Percentiles rank a stretch among this genome's conserved stretches.
Conservation (phyloP, 2,329 filamentous ascomycete species). For the Rugonectria rugulosa region DNA sequence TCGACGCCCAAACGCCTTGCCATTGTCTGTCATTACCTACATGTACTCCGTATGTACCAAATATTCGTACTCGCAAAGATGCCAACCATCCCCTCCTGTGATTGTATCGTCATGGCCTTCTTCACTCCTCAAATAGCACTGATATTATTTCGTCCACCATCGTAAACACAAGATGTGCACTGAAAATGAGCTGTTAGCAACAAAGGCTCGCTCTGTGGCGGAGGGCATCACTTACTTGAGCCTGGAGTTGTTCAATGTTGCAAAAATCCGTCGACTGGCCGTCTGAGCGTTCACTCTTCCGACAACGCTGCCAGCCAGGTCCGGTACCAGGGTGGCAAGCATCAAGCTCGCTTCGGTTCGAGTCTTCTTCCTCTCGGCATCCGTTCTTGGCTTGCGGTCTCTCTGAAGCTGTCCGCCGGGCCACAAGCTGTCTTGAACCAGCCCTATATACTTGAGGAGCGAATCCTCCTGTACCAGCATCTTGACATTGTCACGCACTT, state of each 20-base stretch:
- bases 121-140: conserved; percentile 64
- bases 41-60: conserved; percentile 1
- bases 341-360: conserved; percentile 88
- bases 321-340: conserved; percentile 87
- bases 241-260: conserved; percentile 87
- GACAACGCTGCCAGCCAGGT: conserved; percentile 91
- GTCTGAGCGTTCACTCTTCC: conserved; percentile 90
- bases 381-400: conserved; percentile 64
- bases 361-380: conserved; percentile 78
- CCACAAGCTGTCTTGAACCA: conserved; percentile 83
- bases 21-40: conserved; percentile 1
- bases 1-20: conserved; percentile 23
- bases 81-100: neutral
- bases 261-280: conserved; percentile 87
- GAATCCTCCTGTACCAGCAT: conserved; percentile 79
- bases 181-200: conserved; percentile 42
- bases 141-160: conserved; percentile 75
- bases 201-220: conserved; percentile 19
- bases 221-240: conserved; percentile 73
- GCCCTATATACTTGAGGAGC: conserved; percentile 75
- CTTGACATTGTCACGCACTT: conserved; percentile 85
- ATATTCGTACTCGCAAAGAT: neutral
- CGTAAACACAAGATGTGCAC: conserved; percentile 73
- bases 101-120: conserved; percentile 11
- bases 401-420: conserved; percentile 68